These are phyloP conservation scores for Phaffia rhodozyma DNA, from an alignment of 1,284 basidiomycete species.

Conservation along the genomic window DNA sequence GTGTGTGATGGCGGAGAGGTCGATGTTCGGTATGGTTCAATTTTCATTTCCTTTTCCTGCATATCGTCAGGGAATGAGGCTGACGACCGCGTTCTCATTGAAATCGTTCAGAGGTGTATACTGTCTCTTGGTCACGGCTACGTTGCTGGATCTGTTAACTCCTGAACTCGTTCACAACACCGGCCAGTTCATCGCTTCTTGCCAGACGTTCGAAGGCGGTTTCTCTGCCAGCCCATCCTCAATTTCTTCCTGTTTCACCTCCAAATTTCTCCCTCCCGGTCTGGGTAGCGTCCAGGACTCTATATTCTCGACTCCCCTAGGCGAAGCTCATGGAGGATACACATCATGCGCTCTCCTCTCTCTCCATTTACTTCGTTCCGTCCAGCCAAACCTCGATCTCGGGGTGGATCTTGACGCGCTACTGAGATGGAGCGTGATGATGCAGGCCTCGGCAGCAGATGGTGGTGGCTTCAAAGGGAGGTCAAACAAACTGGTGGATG, in stretches of 20 bases:
- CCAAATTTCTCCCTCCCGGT: slow-evolving; percentile 26
- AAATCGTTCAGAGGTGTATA: slow-evolving; percentile 51
- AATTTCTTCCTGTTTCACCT: slow-evolving; percentile 25
- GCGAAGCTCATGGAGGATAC: slow-evolving; percentile 97
- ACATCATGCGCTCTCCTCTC: slow-evolving; percentile 83
- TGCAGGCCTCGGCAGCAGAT: slow-evolving; percentile 77
- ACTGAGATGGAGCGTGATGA: slow-evolving; percentile 68
- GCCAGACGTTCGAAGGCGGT: slow-evolving; percentile 6
- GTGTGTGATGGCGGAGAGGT: slow-evolving; percentile 82
- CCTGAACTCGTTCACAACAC: slow-evolving; percentile 59
- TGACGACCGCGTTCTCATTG: neutral
- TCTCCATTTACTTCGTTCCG: slow-evolving; percentile 56
- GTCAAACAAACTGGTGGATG: slow-evolving; percentile 96
- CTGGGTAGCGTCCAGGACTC: slow-evolving; percentile 22
- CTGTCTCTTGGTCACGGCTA: slow-evolving; percentile 58
- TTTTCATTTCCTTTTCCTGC: slow-evolving; percentile 2
- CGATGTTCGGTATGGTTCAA: slow-evolving; percentile 61
- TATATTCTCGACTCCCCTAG: slow-evolving; percentile 49
- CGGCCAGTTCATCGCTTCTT: slow-evolving; percentile 38
- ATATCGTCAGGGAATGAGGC: neutral
- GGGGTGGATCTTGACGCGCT: slow-evolving; percentile 34
- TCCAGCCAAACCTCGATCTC: neutral
- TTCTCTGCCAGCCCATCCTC: slow-evolving; percentile 30
- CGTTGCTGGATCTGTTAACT: slow-evolving; percentile 67
- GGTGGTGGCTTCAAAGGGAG: slow-evolving; percentile 86